These are phyloP conservation scores for Castanopsis chinensis DNA, from an alignment of 306 rosid species.

Conservation along the genomic window DNA sequence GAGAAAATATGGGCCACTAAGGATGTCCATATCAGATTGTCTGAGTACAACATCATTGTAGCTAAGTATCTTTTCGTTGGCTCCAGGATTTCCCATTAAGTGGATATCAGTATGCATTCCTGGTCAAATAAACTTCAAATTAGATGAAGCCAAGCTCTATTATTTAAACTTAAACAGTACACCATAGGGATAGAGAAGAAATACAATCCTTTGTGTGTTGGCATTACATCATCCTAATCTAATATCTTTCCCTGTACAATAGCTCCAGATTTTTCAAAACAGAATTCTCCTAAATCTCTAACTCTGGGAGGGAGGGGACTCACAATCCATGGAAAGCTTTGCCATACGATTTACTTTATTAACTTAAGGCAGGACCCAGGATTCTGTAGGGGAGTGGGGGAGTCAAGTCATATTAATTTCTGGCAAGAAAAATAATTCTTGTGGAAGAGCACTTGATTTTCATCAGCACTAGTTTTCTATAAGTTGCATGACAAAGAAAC, in stretches of 20 bases:
- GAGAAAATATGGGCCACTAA: conserved; percentile 64
- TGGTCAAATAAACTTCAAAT: conserved; percentile 14
- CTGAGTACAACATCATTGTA: conserved; percentile 89
- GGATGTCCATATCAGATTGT: conserved; percentile 71
- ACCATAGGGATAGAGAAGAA: too few relatives aligned
- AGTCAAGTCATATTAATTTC: background rate
- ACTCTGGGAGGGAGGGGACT: background rate
- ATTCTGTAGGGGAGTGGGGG: background rate
- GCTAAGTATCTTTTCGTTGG: conserved; percentile 75
- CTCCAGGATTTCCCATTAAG: conserved; percentile 45
- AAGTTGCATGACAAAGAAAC: background rate
- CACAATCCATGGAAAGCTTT: background rate
- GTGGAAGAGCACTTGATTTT: background rate
- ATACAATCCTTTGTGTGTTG: too few relatives aligned
- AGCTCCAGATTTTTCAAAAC: too few relatives aligned
- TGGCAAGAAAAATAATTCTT: background rate
- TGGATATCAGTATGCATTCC: conserved; percentile 19
- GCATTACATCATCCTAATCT: too few relatives aligned
- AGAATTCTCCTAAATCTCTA: too few relatives aligned
- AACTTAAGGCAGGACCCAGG: background rate
- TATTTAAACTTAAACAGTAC: background rate
- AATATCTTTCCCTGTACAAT: too few relatives aligned
- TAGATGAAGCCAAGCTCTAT: background rate
- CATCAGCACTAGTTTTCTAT: background rate
- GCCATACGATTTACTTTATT: background rate